These are phyloP conservation scores for Aspergillus caelatus DNA, from an alignment of 2,329 filamentous ascomycete species.

Conservation along the genomic window DNA sequence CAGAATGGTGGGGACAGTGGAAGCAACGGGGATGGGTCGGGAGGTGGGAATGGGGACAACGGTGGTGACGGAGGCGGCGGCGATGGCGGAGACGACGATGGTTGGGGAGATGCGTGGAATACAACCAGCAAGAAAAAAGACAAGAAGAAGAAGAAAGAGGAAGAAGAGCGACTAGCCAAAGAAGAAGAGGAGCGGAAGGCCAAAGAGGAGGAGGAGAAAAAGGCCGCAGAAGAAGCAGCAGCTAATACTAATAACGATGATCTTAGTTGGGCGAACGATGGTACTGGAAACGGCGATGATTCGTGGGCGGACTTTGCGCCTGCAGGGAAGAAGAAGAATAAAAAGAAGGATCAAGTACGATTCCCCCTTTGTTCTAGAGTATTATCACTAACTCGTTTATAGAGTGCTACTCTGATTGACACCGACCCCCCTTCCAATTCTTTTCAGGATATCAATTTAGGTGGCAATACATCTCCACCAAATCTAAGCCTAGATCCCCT, in stretches of 20 bases:
- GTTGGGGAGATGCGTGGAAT: constrained; percentile 46
- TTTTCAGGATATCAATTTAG: constrained; percentile 72
- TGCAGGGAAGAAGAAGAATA: constrained; percentile 60
- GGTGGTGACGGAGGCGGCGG: constrained; percentile 41
- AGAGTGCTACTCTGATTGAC: constrained; percentile 37
- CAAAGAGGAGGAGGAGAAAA: constrained; percentile 33
- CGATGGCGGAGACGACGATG: constrained; percentile 35
- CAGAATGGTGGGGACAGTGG: constrained; percentile 22
- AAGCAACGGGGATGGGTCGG: constrained; percentile 30
- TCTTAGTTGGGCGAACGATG: constrained; percentile 51
- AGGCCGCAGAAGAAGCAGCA: constrained; percentile 32
- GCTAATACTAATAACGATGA: constrained; percentile 31
- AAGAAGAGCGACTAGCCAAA: constrained; percentile 27
- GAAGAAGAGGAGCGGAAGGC: constrained; percentile 30
- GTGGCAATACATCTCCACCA: constrained; percentile 61
- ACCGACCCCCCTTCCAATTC: constrained; percentile 48
- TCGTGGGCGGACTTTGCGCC: constrained; percentile 55
- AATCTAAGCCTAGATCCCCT: constrained; percentile 59
- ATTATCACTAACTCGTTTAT: constrained; percentile 2
- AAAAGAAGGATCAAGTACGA: constrained; percentile 58
- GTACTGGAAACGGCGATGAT: constrained; percentile 51
- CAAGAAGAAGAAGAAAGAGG: constrained; percentile 38
- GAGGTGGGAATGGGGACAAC: constrained; percentile 36
- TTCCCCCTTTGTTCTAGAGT: neutral
- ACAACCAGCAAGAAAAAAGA: constrained; percentile 37